These are phyloP conservation scores for Platismatia glauca DNA, from an alignment of 495 filamentous ascomycete species.

Conservation along the genomic window DNA sequence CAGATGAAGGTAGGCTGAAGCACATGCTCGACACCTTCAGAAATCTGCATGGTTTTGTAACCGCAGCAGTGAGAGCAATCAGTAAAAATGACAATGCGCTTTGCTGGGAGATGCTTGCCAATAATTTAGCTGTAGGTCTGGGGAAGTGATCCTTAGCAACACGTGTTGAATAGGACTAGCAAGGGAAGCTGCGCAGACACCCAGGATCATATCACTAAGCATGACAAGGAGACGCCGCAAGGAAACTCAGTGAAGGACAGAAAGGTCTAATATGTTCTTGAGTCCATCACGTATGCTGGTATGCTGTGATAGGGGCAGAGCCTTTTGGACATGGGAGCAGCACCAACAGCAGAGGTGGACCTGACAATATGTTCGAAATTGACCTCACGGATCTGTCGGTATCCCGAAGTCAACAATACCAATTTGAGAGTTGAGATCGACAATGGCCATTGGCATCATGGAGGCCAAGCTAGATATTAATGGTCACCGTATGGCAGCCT, in stretches of 20 bases:
- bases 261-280: not conserved
- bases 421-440: not conserved
- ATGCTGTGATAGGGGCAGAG: not conserved
- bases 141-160: not conserved
- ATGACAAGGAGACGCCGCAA: not conserved
- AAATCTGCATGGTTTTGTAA: constrained; percentile 35
- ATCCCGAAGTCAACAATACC: not conserved
- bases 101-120: constrained; percentile 46
- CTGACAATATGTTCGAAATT: not conserved
- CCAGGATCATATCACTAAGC: too few relatives aligned
- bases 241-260: not conserved
- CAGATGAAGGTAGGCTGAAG: constrained; percentile 28
- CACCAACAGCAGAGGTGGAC: not conserved
- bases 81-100: constrained; percentile 39
- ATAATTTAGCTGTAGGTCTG: constrained; percentile 28
- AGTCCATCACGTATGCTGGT: not conserved
- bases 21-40: constrained; percentile 37
- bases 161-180: not conserved
- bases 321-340: not conserved
- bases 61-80: constrained; percentile 38
- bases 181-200: not conserved
- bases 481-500: not conserved
- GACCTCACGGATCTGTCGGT: not conserved
- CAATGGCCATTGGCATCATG: not conserved
- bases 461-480: not conserved